Percentiles rank a stretch among this genome's conserved stretches.
Conservation (phyloP, 805 yeast species). For the Ogataea philodendri region DNA sequence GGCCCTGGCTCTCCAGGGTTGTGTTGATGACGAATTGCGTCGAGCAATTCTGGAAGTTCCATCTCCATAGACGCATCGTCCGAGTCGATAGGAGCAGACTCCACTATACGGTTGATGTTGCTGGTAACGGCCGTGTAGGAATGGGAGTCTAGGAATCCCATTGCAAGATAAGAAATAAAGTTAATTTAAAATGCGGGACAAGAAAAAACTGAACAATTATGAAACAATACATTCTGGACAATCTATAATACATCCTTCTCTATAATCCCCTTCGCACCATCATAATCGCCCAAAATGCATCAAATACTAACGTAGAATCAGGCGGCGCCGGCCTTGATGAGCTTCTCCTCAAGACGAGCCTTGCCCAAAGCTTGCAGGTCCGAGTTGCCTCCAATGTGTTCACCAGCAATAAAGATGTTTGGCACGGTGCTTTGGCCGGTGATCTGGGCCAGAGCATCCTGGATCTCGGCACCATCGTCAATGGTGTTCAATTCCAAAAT, state of each 20-base stretch:
- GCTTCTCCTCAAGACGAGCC: slow-evolving; percentile 16
- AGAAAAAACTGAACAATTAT: background rate
- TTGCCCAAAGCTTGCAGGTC: slow-evolving; percentile 71
- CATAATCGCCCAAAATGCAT: too few species aligned
- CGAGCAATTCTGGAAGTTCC: slow-evolving; percentile 57
- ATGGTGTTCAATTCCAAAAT: slow-evolving; percentile 50
- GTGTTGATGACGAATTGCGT: slow-evolving; percentile 43
- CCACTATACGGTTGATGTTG: slow-evolving; percentile 51
- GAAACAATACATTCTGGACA: slow-evolving; percentile 1
- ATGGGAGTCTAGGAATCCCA: slow-evolving; percentile 59
- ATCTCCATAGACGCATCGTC: slow-evolving; percentile 39
- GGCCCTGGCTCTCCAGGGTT: slow-evolving; percentile 38
- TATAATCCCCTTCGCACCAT: too few species aligned
- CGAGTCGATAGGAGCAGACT: slow-evolving; percentile 40
- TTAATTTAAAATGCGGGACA: too few species aligned
- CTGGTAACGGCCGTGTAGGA: slow-evolving; percentile 72
- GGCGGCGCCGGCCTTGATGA: slow-evolving; percentile 10
- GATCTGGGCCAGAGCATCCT: slow-evolving; percentile 68
- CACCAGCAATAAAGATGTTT: slow-evolving; percentile 82
- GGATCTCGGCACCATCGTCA: slow-evolving; percentile 78
- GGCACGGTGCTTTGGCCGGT: slow-evolving; percentile 96
- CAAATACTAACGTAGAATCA: too few species aligned
- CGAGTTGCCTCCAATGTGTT: slow-evolving; percentile 95
- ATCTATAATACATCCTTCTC: background rate
- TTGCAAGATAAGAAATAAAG: slow-evolving; percentile 17